phyloP scores from a whole-genome alignment of 2,329 filamentous ascomycete species.

The Pseudogymnoascus pannorum region DNA sequence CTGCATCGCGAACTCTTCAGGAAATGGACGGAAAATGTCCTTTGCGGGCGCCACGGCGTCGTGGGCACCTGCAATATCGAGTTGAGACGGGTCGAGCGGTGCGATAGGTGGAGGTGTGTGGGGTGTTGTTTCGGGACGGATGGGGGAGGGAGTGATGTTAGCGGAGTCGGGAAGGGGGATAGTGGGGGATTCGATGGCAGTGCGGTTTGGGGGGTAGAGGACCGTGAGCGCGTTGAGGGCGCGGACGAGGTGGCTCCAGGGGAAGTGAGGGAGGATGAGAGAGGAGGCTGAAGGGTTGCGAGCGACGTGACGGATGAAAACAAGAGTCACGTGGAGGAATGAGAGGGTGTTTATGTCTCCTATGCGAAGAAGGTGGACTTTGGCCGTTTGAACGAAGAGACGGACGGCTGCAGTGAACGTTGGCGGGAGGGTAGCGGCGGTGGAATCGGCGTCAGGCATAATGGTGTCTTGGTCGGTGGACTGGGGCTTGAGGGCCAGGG shows the following conservation, averaged over 20 bases:
- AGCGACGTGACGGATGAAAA: slow-evolving; percentile 22
- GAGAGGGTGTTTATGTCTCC: slow-evolving; percentile 25
- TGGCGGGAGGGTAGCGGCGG: not conserved
- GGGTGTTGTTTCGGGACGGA: not conserved
- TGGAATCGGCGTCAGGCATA: not conserved
- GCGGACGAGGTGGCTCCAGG: slow-evolving; percentile 20
- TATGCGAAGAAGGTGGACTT: slow-evolving; percentile 21
- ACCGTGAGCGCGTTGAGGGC: slow-evolving; percentile 22
- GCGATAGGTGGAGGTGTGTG: not conserved
- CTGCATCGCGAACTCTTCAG: slow-evolving; percentile 26
- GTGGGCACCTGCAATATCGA: not conserved
- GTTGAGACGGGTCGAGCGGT: not conserved
- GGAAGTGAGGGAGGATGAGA: slow-evolving; percentile 19
- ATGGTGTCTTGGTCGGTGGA: not conserved
- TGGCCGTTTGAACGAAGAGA: slow-evolving; percentile 18
- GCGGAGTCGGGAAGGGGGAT: slow-evolving; percentile 20
- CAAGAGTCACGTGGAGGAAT: slow-evolving; percentile 25
- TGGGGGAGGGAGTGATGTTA: not conserved
- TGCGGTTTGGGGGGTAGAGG: slow-evolving; percentile 9
- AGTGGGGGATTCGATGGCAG: slow-evolving; percentile 15
- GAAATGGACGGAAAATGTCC: slow-evolving; percentile 22
- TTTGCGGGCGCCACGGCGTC: slow-evolving; percentile 1
- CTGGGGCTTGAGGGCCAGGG: not conserved
- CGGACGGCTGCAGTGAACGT: not conserved
- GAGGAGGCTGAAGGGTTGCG: slow-evolving; percentile 18